Conservation (phyloP, 2,329 filamentous ascomycete genomes). For the Paecilomyces fulvus region DNA sequence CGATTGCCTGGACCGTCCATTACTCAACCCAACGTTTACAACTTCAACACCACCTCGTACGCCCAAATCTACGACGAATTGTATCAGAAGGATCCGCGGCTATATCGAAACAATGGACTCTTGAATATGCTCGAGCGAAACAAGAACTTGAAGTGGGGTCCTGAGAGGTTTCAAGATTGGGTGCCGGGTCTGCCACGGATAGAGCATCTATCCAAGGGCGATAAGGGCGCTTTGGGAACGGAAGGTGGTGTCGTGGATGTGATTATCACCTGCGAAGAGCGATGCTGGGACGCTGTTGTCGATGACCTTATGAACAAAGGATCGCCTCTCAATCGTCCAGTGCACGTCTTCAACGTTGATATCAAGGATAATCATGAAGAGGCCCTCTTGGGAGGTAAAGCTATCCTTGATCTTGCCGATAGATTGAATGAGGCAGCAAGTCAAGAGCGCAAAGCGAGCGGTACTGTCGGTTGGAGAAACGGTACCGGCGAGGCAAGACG, state of each 20-base stretch:
- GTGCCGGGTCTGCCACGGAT: slow-evolving; percentile 74
- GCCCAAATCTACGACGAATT: slow-evolving; percentile 91
- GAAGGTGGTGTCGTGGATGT: slow-evolving; percentile 88
- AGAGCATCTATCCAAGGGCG: slow-evolving; percentile 57
- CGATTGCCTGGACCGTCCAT: slow-evolving; percentile 86
- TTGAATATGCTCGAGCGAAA: slow-evolving; percentile 95
- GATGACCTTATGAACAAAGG: slow-evolving; percentile 86
- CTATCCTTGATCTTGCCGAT: slow-evolving; percentile 84
- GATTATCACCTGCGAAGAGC: slow-evolving; percentile 94
- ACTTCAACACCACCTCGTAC: slow-evolving; percentile 96
- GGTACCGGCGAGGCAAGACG: slow-evolving; percentile 58
- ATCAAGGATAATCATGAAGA: slow-evolving; percentile 99
- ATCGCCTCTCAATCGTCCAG: slow-evolving; percentile 77
- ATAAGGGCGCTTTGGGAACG: slow-evolving; percentile 70
- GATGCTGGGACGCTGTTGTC: slow-evolving; percentile 96
- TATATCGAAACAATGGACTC: slow-evolving; percentile 88
- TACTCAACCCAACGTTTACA: slow-evolving; percentile 90
- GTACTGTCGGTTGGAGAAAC: slow-evolving; percentile 58
- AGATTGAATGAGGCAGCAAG: slow-evolving; percentile 70
- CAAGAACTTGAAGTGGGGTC: slow-evolving; percentile 83
- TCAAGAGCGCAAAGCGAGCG: slow-evolving; percentile 63
- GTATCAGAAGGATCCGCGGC: slow-evolving; percentile 68
- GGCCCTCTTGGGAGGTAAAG: slow-evolving; percentile 78
- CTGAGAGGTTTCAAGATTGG: slow-evolving; percentile 98
- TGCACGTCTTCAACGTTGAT: slow-evolving; percentile 97